These are phyloP conservation scores for Tritrichomonas foetus DNA, from an alignment of 208 protist species.

Conservation along the genomic window DNA sequence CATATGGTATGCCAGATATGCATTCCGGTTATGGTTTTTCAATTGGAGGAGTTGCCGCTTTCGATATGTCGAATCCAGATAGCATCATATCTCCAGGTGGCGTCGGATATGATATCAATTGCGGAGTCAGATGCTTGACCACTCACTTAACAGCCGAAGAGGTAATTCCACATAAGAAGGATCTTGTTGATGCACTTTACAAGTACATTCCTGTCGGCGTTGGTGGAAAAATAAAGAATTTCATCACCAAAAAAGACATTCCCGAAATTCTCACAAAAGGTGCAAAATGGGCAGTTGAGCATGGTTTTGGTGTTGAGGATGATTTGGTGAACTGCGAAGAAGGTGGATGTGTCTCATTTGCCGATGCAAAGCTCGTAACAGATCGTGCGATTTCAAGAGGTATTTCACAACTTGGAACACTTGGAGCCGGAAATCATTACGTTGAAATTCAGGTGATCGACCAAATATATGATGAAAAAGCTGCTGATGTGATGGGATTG, in stretches of 20 bases:
- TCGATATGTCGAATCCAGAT: slow-evolving; percentile 68
- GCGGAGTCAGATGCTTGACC: slow-evolving; percentile 72
- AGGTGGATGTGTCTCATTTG: slow-evolving; percentile 61
- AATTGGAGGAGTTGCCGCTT: slow-evolving; percentile 78
- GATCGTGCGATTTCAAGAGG: slow-evolving; percentile 70
- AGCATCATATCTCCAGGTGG: slow-evolving; percentile 72
- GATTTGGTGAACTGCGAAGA: slow-evolving; percentile 76
- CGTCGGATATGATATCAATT: slow-evolving; percentile 81
- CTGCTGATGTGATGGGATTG: slow-evolving; percentile 69
- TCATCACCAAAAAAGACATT: slow-evolving; percentile 50
- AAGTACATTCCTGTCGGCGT: slow-evolving; percentile 25
- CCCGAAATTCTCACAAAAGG: slow-evolving; percentile 67
- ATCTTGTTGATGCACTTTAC: not conserved
- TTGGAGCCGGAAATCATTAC: slow-evolving; percentile 79
- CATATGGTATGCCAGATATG: slow-evolving; percentile 72
- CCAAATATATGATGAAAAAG: slow-evolving; percentile 68
- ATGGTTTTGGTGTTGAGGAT: slow-evolving; percentile 71
- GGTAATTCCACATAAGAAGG: not conserved
- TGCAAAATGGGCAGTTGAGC: slow-evolving; percentile 70
- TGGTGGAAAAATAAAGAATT: not conserved
- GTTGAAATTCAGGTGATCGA: slow-evolving; percentile 64
- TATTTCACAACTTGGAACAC: slow-evolving; percentile 64
- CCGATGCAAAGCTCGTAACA: slow-evolving; percentile 63
- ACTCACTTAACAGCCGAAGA: slow-evolving; percentile 70
- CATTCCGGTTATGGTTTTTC: slow-evolving; percentile 80